phyloP scores from a whole-genome alignment of 768 basidiomycete genomes.

The Suillus variegatus region DNA sequence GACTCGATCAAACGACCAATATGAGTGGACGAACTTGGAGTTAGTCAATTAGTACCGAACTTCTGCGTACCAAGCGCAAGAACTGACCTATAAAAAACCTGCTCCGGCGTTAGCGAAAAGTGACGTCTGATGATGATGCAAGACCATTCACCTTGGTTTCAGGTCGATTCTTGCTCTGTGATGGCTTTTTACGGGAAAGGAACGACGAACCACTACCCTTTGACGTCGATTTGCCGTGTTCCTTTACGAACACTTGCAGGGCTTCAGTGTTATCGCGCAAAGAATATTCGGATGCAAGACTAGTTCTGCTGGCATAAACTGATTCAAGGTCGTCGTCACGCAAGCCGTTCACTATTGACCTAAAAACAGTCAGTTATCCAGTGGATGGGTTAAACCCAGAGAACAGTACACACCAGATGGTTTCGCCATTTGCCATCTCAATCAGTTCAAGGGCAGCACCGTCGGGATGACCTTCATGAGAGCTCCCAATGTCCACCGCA shows the following conservation, averaged over 20 bases:
- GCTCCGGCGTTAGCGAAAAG: conserved; percentile 6
- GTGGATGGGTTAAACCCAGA: background rate
- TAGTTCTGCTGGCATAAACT: conserved; percentile 63
- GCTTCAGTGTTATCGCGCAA: conserved; percentile 45
- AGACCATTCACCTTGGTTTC: conserved; percentile 73
- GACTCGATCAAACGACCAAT: conserved; percentile 84
- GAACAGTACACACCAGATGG: conserved; percentile 65
- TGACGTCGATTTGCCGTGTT: conserved; percentile 66
- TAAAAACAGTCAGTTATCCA: conserved; percentile 12
- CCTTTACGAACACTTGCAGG: conserved; percentile 76
- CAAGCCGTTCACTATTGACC: conserved; percentile 84
- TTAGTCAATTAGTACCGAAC: conserved; percentile 64
- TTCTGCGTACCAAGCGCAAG: conserved; percentile 7
- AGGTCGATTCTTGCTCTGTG: conserved; percentile 60
- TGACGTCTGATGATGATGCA: conserved; percentile 9
- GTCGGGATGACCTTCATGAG: conserved; percentile 31
- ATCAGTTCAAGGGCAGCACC: conserved; percentile 76
- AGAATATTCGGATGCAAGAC: conserved; percentile 77
- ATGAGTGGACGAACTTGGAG: conserved; percentile 59
- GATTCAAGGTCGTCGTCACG: conserved; percentile 77
- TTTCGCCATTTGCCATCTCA: conserved; percentile 85
- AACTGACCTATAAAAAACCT: conserved; percentile 29
- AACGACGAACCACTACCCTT: conserved; percentile 63
- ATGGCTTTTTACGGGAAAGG: conserved; percentile 59
- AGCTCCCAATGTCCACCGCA: conserved; percentile 26